Evolutionary conservation across 331 rosid genomes (phyloP).

Genomic region (Arachis monticola): DNA sequence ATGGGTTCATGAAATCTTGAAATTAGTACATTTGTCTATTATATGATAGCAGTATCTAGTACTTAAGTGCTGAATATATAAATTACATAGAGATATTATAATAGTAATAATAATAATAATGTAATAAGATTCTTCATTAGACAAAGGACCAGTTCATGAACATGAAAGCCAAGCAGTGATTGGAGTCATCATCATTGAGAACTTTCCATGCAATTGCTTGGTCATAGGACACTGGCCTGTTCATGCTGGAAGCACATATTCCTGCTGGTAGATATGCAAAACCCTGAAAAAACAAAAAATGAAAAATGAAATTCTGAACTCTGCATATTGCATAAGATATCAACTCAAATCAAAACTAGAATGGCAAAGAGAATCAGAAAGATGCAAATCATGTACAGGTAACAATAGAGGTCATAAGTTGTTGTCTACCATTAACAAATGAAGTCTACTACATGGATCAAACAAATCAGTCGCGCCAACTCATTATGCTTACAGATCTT

Average conservation of each 20-base stretch:
- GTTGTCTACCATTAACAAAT: not conserved
- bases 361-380: not conserved
- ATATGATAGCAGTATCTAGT: slow-evolving; percentile 10
- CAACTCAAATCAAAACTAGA: not conserved
- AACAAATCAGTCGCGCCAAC: no score
- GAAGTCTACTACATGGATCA: no score
- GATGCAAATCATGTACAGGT: not conserved
- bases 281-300: slow-evolving; percentile 56
- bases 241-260: slow-evolving; percentile 89
- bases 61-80: slow-evolving; percentile 41
- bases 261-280: slow-evolving; percentile 82
- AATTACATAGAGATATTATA: slow-evolving; percentile 38
- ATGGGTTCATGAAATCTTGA: slow-evolving; percentile 30
- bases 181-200: slow-evolving; percentile 79
- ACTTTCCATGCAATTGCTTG: slow-evolving; percentile 94
- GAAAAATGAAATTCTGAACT: not conserved
- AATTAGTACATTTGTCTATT: slow-evolving; percentile 42
- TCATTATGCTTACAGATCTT: no score
- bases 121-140: slow-evolving; percentile 44
- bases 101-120: no score
- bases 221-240: slow-evolving; percentile 84
- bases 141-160: slow-evolving; percentile 93
- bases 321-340: not conserved
- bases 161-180: slow-evolving; percentile 92
- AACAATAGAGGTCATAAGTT: not conserved